phyloP scores from a whole-genome alignment of 2,329 filamentous ascomycete species.

The Sporothrix humicola region DNA sequence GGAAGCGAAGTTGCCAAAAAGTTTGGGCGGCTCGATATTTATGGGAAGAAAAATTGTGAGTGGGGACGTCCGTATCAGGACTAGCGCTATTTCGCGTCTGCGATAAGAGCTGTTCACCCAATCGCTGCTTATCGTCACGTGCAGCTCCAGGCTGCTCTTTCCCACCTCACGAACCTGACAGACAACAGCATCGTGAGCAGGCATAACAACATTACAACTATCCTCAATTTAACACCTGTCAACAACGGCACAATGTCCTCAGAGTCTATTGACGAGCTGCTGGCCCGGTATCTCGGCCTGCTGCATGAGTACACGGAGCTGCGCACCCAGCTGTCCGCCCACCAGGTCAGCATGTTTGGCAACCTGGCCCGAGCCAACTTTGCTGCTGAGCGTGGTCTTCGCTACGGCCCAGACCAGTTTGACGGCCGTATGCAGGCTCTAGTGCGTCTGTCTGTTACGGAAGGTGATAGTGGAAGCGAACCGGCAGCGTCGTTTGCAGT shows the following conservation, averaged over 20 bases:
- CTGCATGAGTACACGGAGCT: constrained; percentile 71
- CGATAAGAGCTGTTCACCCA: constrained; percentile 6
- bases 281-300: constrained; percentile 68
- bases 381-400: constrained; percentile 63
- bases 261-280: constrained; percentile 63
- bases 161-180: not conserved
- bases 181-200: not conserved
- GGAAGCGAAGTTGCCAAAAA: constrained; percentile 32
- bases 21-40: constrained; percentile 27
- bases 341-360: constrained; percentile 63
- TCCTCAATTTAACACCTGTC: not conserved
- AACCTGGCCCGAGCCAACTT: constrained; percentile 78
- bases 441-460: constrained; percentile 49
- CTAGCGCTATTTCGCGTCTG: not conserved
- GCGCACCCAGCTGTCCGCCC: constrained; percentile 57
- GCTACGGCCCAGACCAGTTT: constrained; percentile 73
- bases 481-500: constrained; percentile 33
- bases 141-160: constrained; percentile 15
- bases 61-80: not conserved
- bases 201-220: not conserved
- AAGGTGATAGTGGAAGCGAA: not conserved
- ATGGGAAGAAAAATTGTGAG: constrained; percentile 19
- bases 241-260: constrained; percentile 40
- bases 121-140: constrained; percentile 11
- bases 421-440: constrained; percentile 74